Percentiles rank a stretch among this genome's conserved stretches.
These are phyloP conservation scores for Mollisiaceae sp. DNA, from an alignment of 2,329 filamentous ascomycete genomes.

Conservation along the genomic window DNA sequence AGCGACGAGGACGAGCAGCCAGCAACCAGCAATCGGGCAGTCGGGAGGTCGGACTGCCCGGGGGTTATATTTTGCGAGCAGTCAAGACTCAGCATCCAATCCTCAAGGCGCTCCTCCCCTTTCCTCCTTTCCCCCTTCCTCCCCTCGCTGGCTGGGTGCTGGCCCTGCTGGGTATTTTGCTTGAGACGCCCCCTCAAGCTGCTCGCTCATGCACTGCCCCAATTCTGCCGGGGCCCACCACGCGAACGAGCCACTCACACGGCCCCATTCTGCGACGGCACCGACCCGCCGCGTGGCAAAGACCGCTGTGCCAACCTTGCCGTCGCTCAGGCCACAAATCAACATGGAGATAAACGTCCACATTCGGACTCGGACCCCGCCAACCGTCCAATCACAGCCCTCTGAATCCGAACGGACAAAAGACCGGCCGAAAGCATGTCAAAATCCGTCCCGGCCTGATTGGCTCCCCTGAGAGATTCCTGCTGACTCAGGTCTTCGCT, in stretches of 20 bases:
- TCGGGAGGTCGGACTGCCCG: constrained; percentile 11
- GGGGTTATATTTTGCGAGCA: constrained; percentile 5
- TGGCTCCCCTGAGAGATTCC: background rate
- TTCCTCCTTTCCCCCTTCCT: background rate
- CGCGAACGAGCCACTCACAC: constrained; percentile 2
- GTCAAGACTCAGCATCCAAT: background rate
- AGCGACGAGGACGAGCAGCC: background rate
- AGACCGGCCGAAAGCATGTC: background rate
- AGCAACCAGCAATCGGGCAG: background rate
- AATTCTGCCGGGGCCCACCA: background rate
- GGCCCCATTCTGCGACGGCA: background rate
- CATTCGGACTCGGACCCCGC: constrained; percentile 5
- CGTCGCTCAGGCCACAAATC: background rate
- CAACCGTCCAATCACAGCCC: background rate
- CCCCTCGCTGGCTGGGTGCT: background rate
- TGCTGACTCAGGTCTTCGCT: background rate
- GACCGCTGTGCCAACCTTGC: constrained; percentile 11
- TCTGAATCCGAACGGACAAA: background rate
- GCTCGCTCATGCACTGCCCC: constrained; percentile 16
- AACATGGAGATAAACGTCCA: no score
- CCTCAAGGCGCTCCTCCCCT: background rate
- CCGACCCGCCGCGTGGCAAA: constrained; percentile 23
- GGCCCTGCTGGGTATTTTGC: no score
- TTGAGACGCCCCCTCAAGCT: constrained; percentile 11
- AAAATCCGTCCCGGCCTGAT: background rate